Conservation (phyloP, 129 eudicot genomes). For the Apium graveolens region DNA sequence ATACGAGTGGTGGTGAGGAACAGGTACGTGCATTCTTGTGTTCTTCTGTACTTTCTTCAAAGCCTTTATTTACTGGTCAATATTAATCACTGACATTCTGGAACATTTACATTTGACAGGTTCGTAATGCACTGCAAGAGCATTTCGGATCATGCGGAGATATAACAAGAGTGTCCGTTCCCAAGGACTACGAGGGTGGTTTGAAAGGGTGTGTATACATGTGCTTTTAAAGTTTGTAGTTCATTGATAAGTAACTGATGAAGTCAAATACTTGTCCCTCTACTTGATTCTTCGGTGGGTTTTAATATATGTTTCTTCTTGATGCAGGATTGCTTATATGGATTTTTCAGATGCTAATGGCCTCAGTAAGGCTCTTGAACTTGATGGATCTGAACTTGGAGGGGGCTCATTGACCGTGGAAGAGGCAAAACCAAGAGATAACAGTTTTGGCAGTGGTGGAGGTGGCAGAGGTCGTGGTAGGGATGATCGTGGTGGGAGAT, state of each 20-base stretch:
- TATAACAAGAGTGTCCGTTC: conserved; percentile 49
- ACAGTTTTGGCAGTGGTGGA: conserved; percentile 23
- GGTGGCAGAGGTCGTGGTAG: conserved; percentile 29
- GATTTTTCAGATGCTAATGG: conserved; percentile 43
- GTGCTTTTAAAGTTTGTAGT: neutral
- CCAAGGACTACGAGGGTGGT: conserved; percentile 46
- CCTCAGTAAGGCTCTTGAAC: conserved; percentile 17
- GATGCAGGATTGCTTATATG: conserved; percentile 72
- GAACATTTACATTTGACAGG: conserved; percentile 25
- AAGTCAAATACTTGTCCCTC: neutral
- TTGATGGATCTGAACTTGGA: conserved; percentile 42
- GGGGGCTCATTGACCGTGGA: conserved; percentile 39
- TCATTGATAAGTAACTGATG: neutral
- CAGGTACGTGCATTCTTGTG: conserved; percentile 28
- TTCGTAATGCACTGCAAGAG: conserved; percentile 38
- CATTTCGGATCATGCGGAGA: conserved; percentile 76
- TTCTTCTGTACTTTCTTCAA: neutral
- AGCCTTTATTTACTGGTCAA: neutral
- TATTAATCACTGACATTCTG: neutral
- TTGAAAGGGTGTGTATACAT: conserved; percentile 52
- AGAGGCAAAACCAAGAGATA: conserved; percentile 54
- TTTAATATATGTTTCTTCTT: neutral
- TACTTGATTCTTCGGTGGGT: neutral
- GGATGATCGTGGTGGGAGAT: conserved; percentile 16
- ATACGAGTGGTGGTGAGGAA: conserved; percentile 37